Percentiles rank a stretch among this genome's conserved stretches.
These are phyloP conservation scores for Coemansia sp. DNA, from an alignment of 192 early-diverging fungal species.

Conservation along the genomic window DNA sequence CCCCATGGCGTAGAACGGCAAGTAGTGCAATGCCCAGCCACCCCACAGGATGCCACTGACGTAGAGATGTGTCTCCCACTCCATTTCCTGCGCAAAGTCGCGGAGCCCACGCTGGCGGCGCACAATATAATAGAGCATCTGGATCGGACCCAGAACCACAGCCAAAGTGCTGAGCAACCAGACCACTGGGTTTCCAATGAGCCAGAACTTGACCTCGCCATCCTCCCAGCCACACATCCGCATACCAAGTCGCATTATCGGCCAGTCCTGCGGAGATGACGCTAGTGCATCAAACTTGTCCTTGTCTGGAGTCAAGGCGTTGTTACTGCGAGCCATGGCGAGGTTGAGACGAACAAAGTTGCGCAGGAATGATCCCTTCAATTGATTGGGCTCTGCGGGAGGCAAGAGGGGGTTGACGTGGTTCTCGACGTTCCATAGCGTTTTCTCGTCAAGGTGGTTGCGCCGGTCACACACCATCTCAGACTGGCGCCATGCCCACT, in stretches of 20 bases:
- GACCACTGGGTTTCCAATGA: constrained; percentile 90
- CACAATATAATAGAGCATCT: constrained; percentile 44
- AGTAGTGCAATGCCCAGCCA: constrained; percentile 95
- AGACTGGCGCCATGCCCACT: constrained; percentile 96
- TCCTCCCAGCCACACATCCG: constrained; percentile 95
- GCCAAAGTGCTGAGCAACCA: constrained; percentile 80
- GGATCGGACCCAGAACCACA: constrained; percentile 18
- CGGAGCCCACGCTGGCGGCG: constrained; percentile 58
- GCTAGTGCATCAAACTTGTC: constrained; percentile 77
- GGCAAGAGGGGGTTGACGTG: constrained; percentile 80
- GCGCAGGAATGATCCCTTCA: constrained; percentile 73
- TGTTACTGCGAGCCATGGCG: constrained; percentile 96
- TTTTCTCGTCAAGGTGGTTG: constrained; percentile 60
- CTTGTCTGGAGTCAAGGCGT: constrained; percentile 87
- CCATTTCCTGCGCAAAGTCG: constrained; percentile 19
- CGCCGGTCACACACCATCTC: constrained; percentile 87
- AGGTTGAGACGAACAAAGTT: constrained; percentile 90
- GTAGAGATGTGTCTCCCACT: constrained; percentile 74
- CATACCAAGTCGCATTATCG: constrained; percentile 78
- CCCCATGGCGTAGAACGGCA: constrained; percentile 95
- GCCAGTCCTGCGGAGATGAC: constrained; percentile 82
- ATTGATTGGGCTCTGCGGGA: constrained; percentile 60
- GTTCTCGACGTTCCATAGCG: constrained; percentile 93
- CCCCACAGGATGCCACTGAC: constrained; percentile 69
- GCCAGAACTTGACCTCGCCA: constrained; percentile 79